Evolutionary conservation across 306 rosid genomes (phyloP), one percentile per base, ranked within the genome.

Genomic region (Cajanus cajan): DNA sequence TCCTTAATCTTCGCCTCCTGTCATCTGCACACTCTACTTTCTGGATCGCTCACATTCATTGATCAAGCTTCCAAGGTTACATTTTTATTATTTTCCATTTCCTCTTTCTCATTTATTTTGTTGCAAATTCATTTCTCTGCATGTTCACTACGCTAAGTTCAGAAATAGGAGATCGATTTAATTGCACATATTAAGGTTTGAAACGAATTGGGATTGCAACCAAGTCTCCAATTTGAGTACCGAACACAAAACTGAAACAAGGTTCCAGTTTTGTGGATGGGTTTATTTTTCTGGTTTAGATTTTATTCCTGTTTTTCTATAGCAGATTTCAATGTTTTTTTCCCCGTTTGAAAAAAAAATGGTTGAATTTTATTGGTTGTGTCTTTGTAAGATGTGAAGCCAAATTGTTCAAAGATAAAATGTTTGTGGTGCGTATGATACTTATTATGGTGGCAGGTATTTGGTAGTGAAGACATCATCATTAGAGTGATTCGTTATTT

Each of bases 361-460:
- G 51, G 58, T 76, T 76, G 24, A 69, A 79, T 75, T 19, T 19
- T 58, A 68, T 16, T 51, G 48, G 19, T 55, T 57, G 37, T 65
- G 25, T 65, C 37, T 64, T 65, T 76, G 52, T 54, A 54, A 80
- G 43, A 16, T 43, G 63, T 50, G 31, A 74, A 61, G 44, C 48
- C 40, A 4, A 24, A 51, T 65, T 39, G 37, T 15, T 66, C 39
- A 19, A 19, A 58, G 25, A 8, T 68, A 67, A 54, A 43, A 72
- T 52, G 25, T 72, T 33, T 22, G 18, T 75, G 12, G 3, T n/a
- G n/a, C 57, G 6, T 33, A 70, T 79, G 4, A 19, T 71, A 16
- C 59, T 54, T 13, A 1, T 63, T 36, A 22, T 45, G 22, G 45
- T 77, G 39, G 43, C 81, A 85, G 89, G 81, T 14, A 65, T 81